Base-by-base conservation (phyloP, 1,284 basidiomycete genomes). In the Phellinidium pouzarii region DNA sequence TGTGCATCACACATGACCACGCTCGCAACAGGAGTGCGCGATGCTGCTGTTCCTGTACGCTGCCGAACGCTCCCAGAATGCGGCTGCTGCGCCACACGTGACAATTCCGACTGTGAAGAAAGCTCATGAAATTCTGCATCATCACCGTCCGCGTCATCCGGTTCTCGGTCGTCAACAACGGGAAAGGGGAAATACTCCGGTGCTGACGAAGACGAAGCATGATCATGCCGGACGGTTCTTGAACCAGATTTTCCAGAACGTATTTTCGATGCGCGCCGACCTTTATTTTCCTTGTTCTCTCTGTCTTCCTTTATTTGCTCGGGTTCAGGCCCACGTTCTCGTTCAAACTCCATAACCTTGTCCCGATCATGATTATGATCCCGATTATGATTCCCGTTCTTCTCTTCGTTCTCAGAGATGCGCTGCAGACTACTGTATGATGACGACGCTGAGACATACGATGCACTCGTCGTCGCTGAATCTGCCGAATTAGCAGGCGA, bases 91-190 rank as follows among this genome's bases (percentile, higher is more conserved):
- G 20, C 17, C 23, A 7, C 25, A 12, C 38, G 46, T 4, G 52
- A 54, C 11, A 37, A 38, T 20, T 54, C 51, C 34, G 58, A 52
- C 8, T 54, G 50, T 12, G 60, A 57, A 4, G 59, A 56, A 23
- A 50, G 19, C 11, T 57, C 58, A 12, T 55, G 50, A 23, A 55
- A 61, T 20, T 54, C 31, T 14, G 11, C 31, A 7, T 34, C 31
- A 14, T 34, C 31, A 14, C 11, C 55, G 36, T 49, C 54, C 23
- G 43, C 52, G 40, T 60, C 61, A 4, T 59, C 60, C 22, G 57
- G 58, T 36, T 60, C 61, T 3, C 56, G 59, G 22, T 59, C 53
- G 44, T 62, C 54, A 11, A 58, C 40, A 41, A 58, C 58, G 22
- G 53, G 55, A 47, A 57, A 57, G 5, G 55, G 55, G 17, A 53